Percentiles rank a stretch among this genome's conserved stretches.
These are phyloP conservation scores for Papiliotrema flavescens DNA, from an alignment of 1,284 basidiomycete species.

Conservation along the genomic window DNA sequence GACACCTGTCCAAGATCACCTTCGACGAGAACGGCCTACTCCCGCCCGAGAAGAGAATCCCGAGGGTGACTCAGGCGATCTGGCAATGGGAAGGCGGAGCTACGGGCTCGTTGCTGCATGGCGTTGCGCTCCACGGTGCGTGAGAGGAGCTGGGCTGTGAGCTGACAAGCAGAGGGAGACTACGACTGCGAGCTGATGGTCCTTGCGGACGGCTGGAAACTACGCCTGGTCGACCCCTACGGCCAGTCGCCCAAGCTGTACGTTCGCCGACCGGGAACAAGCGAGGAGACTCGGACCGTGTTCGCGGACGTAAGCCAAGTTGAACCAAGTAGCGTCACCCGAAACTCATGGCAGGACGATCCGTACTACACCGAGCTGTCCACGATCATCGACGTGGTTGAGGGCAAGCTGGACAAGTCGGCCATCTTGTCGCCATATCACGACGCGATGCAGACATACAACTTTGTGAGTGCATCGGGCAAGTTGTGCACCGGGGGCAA, in stretches of 20 bases:
- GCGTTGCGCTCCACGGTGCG: conserved; percentile 20
- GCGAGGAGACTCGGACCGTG: conserved; percentile 15
- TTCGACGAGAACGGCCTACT: conserved; percentile 13
- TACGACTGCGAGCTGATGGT: conserved; percentile 25
- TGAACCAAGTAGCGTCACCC: background rate
- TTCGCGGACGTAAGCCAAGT: conserved; percentile 17
- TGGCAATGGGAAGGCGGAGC: conserved; percentile 21
- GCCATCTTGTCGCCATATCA: conserved; percentile 23
- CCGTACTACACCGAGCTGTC: conserved; percentile 20
- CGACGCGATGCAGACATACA: conserved; percentile 24
- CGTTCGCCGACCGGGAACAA: conserved; percentile 17
- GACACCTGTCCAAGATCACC: conserved; percentile 12
- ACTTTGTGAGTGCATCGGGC: conserved; percentile 21
- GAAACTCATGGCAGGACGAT: conserved; percentile 15
- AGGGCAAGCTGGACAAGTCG: conserved; percentile 13
- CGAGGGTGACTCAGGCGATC: conserved; percentile 20
- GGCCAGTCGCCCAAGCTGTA: conserved; percentile 20
- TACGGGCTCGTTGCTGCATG: conserved; percentile 16
- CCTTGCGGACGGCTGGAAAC: conserved; percentile 31
- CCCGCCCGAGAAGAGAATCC: conserved; percentile 14
- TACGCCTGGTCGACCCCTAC: conserved; percentile 25
- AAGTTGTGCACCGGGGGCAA: too few species aligned
- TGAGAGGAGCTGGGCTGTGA: background rate
- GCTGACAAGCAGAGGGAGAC: conserved; percentile 16
- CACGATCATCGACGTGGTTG: conserved; percentile 22